These are phyloP conservation scores for Tricholoma bakamatsutake DNA, from an alignment of 768 basidiomycete genomes.

Conservation along the genomic window DNA sequence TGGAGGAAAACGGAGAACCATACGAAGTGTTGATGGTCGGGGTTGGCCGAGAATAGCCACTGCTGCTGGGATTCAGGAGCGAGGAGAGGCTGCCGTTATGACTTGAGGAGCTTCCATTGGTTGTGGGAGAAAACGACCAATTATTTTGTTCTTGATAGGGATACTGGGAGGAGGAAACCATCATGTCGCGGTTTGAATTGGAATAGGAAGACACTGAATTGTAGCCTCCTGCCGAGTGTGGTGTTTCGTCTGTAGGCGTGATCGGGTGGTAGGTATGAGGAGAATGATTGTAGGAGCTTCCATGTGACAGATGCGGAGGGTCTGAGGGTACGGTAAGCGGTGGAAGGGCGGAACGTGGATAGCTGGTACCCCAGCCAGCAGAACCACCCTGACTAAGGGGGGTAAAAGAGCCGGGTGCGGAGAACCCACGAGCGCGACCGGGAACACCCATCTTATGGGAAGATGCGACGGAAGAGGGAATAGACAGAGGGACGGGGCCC, in stretches of 20 bases:
- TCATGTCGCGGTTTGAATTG: slow-evolving; percentile 34
- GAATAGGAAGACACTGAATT: slow-evolving; percentile 39
- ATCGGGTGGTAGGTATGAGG: slow-evolving; percentile 61
- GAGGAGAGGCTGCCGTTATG: slow-evolving; percentile 75
- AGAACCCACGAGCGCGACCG: slow-evolving; percentile 72
- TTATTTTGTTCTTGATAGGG: slow-evolving; percentile 49
- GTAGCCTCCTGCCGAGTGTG: slow-evolving; percentile 36
- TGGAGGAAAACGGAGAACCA: slow-evolving; percentile 60
- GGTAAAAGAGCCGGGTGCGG: slow-evolving; percentile 75
- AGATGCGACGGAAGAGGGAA: slow-evolving; percentile 44
- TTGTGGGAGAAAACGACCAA: slow-evolving; percentile 44
- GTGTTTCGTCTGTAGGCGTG: slow-evolving; percentile 66
- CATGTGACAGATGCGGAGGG: slow-evolving; percentile 54
- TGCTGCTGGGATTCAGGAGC: slow-evolving; percentile 66
- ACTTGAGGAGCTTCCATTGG: slow-evolving; percentile 48
- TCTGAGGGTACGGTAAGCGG: slow-evolving; percentile 82
- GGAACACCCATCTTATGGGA: slow-evolving; percentile 37
- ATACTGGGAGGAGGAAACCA: slow-evolving; percentile 53
- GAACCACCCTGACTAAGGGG: slow-evolving; percentile 57
- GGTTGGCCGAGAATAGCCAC: slow-evolving; percentile 51
- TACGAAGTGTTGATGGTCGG: slow-evolving; percentile 74
- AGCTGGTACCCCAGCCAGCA: slow-evolving; percentile 54
- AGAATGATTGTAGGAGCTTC: slow-evolving; percentile 53
- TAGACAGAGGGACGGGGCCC: slow-evolving; percentile 60
- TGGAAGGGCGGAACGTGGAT: slow-evolving; percentile 62